Conservation (phyloP, 768 basidiomycete species). For the Cystobasidium tubakii region DNA sequence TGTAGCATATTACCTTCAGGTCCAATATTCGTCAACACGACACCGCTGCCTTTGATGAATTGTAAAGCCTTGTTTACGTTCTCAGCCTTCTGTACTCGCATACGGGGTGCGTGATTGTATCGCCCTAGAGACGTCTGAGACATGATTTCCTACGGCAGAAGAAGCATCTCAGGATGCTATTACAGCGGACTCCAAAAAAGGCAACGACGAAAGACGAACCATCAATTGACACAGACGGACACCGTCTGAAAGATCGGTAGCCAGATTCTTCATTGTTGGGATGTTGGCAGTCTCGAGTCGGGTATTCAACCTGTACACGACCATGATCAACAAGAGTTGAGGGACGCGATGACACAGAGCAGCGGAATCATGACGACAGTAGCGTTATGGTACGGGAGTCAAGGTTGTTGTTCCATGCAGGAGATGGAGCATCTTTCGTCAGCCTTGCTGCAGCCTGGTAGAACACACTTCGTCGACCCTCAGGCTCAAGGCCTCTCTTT, state of each 20-base stretch:
- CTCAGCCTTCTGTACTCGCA: constrained; percentile 94
- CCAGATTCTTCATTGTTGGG: constrained; percentile 80
- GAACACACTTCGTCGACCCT: neutral
- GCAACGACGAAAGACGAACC: constrained; percentile 53
- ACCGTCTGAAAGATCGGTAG: constrained; percentile 86
- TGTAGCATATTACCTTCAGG: constrained; percentile 72
- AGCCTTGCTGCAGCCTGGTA: neutral
- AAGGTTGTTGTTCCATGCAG: neutral
- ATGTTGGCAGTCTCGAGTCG: constrained; percentile 80
- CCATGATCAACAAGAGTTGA: neutral
- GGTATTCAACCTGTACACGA: constrained; percentile 73
- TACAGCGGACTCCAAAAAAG: neutral
- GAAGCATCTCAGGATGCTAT: neutral
- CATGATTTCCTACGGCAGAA: constrained; percentile 77
- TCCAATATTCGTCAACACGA: constrained; percentile 95
- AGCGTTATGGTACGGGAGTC: neutral
- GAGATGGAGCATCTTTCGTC: neutral
- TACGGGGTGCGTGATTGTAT: constrained; percentile 81
- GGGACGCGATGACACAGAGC: neutral
- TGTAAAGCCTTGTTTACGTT: constrained; percentile 95
- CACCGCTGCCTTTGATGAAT: constrained; percentile 66
- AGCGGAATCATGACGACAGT: neutral
- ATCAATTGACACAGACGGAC: constrained; percentile 91
- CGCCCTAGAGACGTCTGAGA: constrained; percentile 91
- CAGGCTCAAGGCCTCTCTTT: neutral